These are phyloP conservation scores for Saitozyma sp. DNA, from an alignment of 768 basidiomycete genomes.

Conservation along the genomic window DNA sequence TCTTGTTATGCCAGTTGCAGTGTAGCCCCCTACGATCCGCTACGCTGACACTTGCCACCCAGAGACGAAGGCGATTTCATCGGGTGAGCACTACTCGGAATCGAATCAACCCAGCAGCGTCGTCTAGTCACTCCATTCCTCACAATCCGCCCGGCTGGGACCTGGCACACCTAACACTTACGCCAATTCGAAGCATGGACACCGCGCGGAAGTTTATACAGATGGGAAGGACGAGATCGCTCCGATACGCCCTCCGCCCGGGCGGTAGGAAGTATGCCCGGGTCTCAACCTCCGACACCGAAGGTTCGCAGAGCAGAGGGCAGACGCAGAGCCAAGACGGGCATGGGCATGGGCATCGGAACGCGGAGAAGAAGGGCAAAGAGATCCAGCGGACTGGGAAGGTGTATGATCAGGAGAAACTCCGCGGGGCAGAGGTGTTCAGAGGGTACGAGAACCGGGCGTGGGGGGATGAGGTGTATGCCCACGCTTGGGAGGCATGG, in stretches of 20 bases:
- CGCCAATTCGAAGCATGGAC: slow-evolving; percentile 35
- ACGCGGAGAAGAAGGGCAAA: slow-evolving; percentile 9
- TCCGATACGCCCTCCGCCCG: slow-evolving; percentile 46
- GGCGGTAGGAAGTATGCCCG: slow-evolving; percentile 43
- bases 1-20: not conserved
- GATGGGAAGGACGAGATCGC: slow-evolving; percentile 49
- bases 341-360: not conserved
- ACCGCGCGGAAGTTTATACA: slow-evolving; percentile 50
- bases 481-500: slow-evolving; percentile 31
- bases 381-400: slow-evolving; percentile 43
- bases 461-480: slow-evolving; percentile 41
- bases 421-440: slow-evolving; percentile 42
- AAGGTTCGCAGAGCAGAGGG: too few species aligned
- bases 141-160: too few species aligned
- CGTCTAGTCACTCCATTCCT: not conserved
- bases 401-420: slow-evolving; percentile 44
- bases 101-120: too few species aligned
- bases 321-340: not conserved
- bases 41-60: not conserved
- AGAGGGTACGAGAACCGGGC: slow-evolving; percentile 29
- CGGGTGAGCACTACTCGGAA: slow-evolving; percentile 18
- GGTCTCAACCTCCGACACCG: too few species aligned
- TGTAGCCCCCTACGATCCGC: too few species aligned
- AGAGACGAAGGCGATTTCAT: slow-evolving; percentile 29
- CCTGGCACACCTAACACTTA: too few species aligned